Conservation (phyloP, 495 filamentous ascomycete genomes). For the Daldinia decipiens region DNA sequence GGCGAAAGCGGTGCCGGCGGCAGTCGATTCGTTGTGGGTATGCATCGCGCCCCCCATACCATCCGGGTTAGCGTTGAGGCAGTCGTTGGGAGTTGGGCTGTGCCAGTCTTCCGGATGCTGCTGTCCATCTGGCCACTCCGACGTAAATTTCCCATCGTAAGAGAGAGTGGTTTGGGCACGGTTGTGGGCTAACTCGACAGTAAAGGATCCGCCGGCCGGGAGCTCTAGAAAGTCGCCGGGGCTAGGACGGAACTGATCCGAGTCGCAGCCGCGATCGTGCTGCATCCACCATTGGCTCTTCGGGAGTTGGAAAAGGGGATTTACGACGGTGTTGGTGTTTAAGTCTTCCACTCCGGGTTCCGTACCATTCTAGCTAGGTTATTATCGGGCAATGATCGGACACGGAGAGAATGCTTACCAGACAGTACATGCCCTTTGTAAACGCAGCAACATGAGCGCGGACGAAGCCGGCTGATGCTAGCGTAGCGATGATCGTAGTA, state of each 20-base stretch:
- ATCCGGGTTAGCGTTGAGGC: constrained; percentile 48
- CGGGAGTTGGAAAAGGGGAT: constrained; percentile 56
- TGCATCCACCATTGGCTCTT: constrained; percentile 64
- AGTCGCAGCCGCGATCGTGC: constrained; percentile 59
- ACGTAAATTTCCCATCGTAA: constrained; percentile 52
- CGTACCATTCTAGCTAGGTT: constrained; percentile 42
- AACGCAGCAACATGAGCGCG: constrained; percentile 58
- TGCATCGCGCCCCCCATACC: constrained; percentile 53
- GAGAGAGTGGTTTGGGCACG: constrained; percentile 61
- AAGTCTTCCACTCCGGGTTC: constrained; percentile 46
- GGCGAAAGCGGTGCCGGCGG: constrained; percentile 64
- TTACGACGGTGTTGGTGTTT: constrained; percentile 57
- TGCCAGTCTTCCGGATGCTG: constrained; percentile 59
- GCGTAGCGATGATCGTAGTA: constrained; percentile 27
- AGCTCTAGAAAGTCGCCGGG: constrained; percentile 58
- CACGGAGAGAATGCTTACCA: constrained; percentile 7
- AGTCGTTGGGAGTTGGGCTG: constrained; percentile 50
- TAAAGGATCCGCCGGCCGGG: constrained; percentile 64
- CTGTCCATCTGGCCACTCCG: constrained; percentile 60
- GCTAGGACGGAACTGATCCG: constrained; percentile 48
- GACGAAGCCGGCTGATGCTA: constrained; percentile 39
- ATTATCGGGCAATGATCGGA: not conserved
- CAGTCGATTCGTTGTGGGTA: constrained; percentile 54
- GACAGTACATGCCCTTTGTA: constrained; percentile 63
- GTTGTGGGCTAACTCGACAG: constrained; percentile 65